A percentile compares a stretch with the other conserved stretches of the same genome.
These are phyloP conservation scores for Mycena filopes DNA, from an alignment of 768 basidiomycete species.

Conservation along the genomic window DNA sequence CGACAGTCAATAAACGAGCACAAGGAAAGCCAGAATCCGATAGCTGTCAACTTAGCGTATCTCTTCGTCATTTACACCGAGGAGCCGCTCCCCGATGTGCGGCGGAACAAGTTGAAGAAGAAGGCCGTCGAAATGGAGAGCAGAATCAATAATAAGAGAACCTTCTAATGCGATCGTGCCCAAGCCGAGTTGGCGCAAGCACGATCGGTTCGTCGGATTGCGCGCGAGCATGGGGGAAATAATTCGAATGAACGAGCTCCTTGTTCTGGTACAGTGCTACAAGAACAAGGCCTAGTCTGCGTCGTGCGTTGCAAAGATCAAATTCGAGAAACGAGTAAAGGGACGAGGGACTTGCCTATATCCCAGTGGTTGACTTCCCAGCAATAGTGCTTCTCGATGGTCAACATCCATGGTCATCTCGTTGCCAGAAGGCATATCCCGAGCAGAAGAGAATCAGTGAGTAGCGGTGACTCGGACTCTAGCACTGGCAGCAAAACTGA, in stretches of 20 bases:
- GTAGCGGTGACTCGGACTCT: no score
- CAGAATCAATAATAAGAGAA: no score
- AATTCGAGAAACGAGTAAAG: not conserved
- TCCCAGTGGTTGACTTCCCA: no score
- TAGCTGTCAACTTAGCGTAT: slow-evolving; percentile 49
- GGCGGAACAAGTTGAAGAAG: slow-evolving; percentile 34
- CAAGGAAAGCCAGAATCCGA: slow-evolving; percentile 48
- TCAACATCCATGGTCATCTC: no score
- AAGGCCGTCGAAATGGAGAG: slow-evolving; percentile 51
- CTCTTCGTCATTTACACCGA: slow-evolving; percentile 51
- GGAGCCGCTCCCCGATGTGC: slow-evolving; percentile 40
- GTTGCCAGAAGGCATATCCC: no score
- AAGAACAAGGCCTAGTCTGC: slow-evolving; percentile 50
- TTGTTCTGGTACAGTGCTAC: slow-evolving; percentile 40
- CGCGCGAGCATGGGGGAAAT: slow-evolving; percentile 50
- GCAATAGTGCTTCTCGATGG: no score
- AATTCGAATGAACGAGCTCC: slow-evolving; percentile 45
- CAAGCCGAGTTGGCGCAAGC: slow-evolving; percentile 57
- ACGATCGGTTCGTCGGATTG: slow-evolving; percentile 50
- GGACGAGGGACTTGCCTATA: no score
- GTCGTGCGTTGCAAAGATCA: not conserved
- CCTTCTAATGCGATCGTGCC: slow-evolving; percentile 57
- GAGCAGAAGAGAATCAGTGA: not conserved
- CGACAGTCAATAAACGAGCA: slow-evolving; percentile 44
- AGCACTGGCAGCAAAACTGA: slow-evolving; percentile 39